phyloP scores from a whole-genome alignment of 2,329 filamentous ascomycete genomes.

The Epichloe uncinata region DNA sequence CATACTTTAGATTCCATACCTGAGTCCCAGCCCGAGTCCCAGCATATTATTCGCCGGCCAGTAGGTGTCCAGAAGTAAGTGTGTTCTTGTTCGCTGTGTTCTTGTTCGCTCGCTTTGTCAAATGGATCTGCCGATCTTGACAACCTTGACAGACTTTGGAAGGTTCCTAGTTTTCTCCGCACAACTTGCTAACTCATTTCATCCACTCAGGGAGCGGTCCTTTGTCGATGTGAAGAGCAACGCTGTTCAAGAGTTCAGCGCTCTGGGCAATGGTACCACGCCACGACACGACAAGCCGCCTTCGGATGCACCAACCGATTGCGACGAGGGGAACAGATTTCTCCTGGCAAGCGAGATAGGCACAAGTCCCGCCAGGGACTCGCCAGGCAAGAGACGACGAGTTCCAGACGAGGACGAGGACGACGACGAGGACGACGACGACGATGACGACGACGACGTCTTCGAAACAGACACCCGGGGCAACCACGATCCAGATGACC shows the following conservation, averaged over 20 bases:
- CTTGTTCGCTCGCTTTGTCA: neutral
- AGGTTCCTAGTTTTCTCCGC: too few species aligned
- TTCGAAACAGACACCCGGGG: constrained; percentile 19
- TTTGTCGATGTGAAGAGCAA: neutral
- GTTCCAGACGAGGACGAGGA: constrained; percentile 5
- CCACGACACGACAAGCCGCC: neutral
- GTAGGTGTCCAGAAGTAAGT: constrained; percentile 1
- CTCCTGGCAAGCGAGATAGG: neutral
- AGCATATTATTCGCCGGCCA: neutral
- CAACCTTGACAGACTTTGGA: neutral
- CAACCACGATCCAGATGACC: constrained; percentile 11
- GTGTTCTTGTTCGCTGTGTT: neutral
- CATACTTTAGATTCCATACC: neutral
- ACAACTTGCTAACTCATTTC: neutral
- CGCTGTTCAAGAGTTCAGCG: neutral
- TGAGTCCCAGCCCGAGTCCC: neutral
- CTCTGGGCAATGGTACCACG: neutral
- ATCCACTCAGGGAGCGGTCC: neutral
- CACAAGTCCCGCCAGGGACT: neutral
- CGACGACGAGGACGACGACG: constrained; percentile 6
- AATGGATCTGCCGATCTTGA: neutral
- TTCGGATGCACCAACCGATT: neutral
- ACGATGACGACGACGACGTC: constrained; percentile 11
- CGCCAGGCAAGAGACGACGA: neutral
- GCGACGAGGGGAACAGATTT: neutral